These are phyloP conservation scores for Acer yangbiense DNA, from an alignment of 345 rosid species.

Conservation along the genomic window DNA sequence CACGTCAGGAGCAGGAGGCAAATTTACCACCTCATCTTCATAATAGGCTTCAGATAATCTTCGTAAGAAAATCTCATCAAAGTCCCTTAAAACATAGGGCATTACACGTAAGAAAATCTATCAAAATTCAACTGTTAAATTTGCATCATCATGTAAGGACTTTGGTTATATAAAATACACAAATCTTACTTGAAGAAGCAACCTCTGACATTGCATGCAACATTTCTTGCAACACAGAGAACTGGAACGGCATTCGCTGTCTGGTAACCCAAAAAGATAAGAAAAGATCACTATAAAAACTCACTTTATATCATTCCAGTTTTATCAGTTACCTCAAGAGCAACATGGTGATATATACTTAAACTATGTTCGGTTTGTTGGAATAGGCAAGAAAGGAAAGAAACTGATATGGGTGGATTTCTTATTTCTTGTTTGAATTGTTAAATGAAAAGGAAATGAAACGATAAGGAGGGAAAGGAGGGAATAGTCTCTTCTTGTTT, in stretches of 20 bases:
- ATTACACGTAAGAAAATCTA: conserved; percentile 20
- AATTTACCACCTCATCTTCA: conserved; percentile 76
- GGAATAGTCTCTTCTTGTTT: too few relatives aligned
- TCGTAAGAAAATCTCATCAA: conserved; percentile 84
- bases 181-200: conserved; percentile 87
- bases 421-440: too few relatives aligned
- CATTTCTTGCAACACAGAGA: conserved; percentile 98
- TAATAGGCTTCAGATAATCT: conserved; percentile 75
- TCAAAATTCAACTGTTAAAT: neutral
- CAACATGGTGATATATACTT: neutral
- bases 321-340: neutral
- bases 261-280: conserved; percentile 37
- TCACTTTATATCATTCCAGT: neutral
- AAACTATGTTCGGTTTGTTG: too few relatives aligned
- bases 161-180: conserved; percentile 16
- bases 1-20: conserved; percentile 91
- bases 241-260: conserved; percentile 81
- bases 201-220: conserved; percentile 98
- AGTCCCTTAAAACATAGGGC: conserved; percentile 63
- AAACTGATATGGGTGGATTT: too few relatives aligned
- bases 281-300: conserved; percentile 17
- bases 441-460: too few relatives aligned
- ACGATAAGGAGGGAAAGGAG: too few relatives aligned
- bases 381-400: too few relatives aligned
- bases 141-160: conserved; percentile 8